These are phyloP conservation scores for Calonectria pseudoturangicola DNA, from an alignment of 2,329 filamentous ascomycete species.

Conservation along the genomic window DNA sequence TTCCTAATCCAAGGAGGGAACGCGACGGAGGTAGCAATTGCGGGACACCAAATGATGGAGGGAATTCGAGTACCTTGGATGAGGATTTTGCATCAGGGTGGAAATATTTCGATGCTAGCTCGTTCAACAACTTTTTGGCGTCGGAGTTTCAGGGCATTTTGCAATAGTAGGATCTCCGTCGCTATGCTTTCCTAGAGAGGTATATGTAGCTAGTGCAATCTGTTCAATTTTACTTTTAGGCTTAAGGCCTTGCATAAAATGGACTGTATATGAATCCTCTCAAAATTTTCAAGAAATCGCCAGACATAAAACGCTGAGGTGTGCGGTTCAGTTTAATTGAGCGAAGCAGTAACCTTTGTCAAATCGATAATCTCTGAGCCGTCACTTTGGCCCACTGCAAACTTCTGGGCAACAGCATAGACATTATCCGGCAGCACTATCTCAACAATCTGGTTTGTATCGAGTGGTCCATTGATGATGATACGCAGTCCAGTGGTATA, in stretches of 20 bases:
- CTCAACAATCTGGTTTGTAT: neutral
- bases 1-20: neutral
- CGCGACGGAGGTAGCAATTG: neutral
- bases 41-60: neutral
- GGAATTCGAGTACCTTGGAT: neutral
- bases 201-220: neutral
- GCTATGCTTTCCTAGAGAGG: neutral
- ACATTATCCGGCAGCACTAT: neutral
- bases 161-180: neutral
- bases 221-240: too few species aligned
- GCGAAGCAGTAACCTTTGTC: neutral
- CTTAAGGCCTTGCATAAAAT: too few species aligned
- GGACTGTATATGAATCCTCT: too few species aligned
- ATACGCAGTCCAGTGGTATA: neutral
- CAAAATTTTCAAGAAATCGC: too few species aligned
- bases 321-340: neutral
- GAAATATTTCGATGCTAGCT: neutral
- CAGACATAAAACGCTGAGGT: too few species aligned
- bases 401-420: neutral
- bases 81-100: neutral
- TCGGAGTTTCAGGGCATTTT: constrained; percentile 18
- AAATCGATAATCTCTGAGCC: neutral
- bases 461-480: neutral
- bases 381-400: neutral
- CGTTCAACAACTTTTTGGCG: neutral